Evolutionary conservation across 441 rosid species (phyloP).

Genomic region (Croton setiger): DNA sequence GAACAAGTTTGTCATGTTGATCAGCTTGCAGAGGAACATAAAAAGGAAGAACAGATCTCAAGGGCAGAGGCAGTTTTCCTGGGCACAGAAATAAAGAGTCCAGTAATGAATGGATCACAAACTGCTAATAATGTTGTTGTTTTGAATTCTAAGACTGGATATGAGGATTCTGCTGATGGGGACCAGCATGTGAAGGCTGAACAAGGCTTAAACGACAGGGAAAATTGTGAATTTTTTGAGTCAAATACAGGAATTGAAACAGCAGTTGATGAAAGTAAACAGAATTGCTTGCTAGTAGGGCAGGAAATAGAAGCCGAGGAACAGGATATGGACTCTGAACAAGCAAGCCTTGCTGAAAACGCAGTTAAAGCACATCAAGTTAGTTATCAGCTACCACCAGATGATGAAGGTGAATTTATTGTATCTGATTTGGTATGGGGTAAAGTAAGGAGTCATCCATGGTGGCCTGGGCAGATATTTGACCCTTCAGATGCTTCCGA

Average conservation of each 20-base stretch:
- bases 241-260: conserved; percentile 12
- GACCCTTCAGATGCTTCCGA: conserved; percentile 66
- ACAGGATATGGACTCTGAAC: conserved; percentile 30
- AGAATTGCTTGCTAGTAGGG: conserved; percentile 25
- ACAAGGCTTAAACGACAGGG: conserved; percentile 23
- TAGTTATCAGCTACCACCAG: conserved; percentile 39
- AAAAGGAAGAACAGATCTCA: conserved; percentile 17
- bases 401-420: conserved; percentile 38
- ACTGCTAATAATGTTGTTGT: conserved; percentile 1
- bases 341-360: conserved; percentile 23
- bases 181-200: conserved; percentile 24
- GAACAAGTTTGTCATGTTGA: conserved; percentile 11
- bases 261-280: conserved; percentile 37
- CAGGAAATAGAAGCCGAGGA: conserved; percentile 41
- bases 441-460: conserved; percentile 66
- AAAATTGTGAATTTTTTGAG: conserved; percentile 21
- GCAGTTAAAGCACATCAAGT: conserved; percentile 28
- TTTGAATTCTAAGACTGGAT: conserved; percentile 11
- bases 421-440: conserved; percentile 91
- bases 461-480: conserved; percentile 94
- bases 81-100: conserved; percentile 7
- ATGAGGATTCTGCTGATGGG: conserved; percentile 17
- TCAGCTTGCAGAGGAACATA: conserved; percentile 22
- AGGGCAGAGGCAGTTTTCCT: conserved; percentile 14
- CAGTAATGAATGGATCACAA: conserved; percentile 15